Evolutionary conservation across 1,139 yeast species (phyloP).

Genomic region (Scheffersomyces parashehatae): DNA sequence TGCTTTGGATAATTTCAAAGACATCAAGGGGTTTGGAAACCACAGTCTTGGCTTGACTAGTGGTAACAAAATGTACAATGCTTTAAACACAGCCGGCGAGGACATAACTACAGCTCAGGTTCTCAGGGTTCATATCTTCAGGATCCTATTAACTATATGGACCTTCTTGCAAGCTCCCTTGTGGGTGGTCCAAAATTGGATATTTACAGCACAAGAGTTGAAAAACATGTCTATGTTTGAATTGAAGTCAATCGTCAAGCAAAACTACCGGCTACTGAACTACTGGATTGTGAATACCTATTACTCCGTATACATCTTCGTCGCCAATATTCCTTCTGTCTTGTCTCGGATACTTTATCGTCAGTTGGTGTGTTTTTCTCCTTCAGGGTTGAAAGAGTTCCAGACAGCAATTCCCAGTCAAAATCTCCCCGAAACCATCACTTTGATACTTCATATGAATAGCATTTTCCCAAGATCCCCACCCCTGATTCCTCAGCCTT

Average conservation of each 20-base stretch:
- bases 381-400: not conserved
- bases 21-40: not conserved
- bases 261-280: not conserved
- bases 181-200: not conserved
- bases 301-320: not conserved
- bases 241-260: not conserved
- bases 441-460: not conserved
- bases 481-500: constrained; percentile 44
- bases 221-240: not conserved
- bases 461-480: not conserved
- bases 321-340: not conserved
- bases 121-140: not conserved
- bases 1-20: not conserved
- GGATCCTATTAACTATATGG: not conserved
- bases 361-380: not conserved
- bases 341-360: not conserved
- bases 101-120: not conserved
- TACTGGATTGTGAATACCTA: not conserved
- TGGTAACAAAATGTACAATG: not conserved
- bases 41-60: not conserved
- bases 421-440: not conserved
- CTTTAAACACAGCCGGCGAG: not conserved
- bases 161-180: not conserved
- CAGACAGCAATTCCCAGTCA: not conserved
- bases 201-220: not conserved